Evolutionary conservation across 2,329 filamentous ascomycete species (phyloP).

Genomic region (Aspergillus texensis): DNA sequence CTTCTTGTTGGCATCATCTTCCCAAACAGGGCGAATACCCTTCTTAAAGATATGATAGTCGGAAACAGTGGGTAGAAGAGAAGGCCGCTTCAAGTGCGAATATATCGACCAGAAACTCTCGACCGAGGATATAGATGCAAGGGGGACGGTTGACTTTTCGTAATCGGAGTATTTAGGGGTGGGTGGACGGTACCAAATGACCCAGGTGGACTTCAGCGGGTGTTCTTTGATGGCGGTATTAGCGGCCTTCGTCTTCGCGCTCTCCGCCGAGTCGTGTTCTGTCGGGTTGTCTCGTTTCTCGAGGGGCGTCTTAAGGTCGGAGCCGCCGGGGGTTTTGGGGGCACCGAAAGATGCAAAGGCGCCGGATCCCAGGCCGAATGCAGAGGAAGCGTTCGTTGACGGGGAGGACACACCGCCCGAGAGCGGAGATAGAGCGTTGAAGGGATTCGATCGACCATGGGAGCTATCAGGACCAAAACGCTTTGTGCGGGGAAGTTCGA

Average conservation of each 20-base stretch:
- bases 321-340: constrained; percentile 80
- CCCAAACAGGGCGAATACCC: constrained; percentile 95
- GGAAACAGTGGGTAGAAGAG: constrained; percentile 82
- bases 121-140: constrained; percentile 77
- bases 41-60: constrained; percentile 99
- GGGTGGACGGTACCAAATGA: constrained; percentile 95
- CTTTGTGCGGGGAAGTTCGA: constrained; percentile 67
- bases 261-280: constrained; percentile 33
- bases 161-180: constrained; percentile 98
- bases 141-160: constrained; percentile 89
- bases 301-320: constrained; percentile 69
- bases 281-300: constrained; percentile 66
- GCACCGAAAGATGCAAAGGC: constrained; percentile 98
- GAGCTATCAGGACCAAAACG: constrained; percentile 75
- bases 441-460: constrained; percentile 74
- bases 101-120: constrained; percentile 94
- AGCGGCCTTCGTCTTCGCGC: constrained; percentile 45
- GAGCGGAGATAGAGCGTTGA: constrained; percentile 73
- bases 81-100: constrained; percentile 85
- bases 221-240: constrained; percentile 48
- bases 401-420: constrained; percentile 73
- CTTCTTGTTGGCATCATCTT: constrained; percentile 94
- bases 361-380: constrained; percentile 91
- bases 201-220: constrained; percentile 82
- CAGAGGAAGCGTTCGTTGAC: constrained; percentile 75